Base-by-base conservation (phyloP, 1,284 basidiomycete genomes). In the Bondarzewia mesenterica region DNA sequence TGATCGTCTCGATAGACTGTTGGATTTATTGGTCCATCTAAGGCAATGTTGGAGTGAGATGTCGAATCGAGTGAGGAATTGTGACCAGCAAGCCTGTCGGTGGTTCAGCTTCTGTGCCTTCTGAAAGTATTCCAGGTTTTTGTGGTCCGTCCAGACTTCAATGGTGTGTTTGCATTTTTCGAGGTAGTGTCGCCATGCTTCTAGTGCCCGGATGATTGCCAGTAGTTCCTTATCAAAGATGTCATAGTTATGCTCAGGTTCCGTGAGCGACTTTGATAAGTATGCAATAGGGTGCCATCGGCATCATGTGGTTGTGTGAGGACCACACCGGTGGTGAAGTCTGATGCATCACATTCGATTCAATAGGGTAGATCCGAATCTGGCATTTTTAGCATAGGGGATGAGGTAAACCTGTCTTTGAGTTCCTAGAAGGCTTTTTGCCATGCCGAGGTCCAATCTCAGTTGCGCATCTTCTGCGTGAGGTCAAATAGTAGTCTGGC, bases 161-260 rank as follows among this genome's bases (percentile, higher is more conserved):
- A 63, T 40, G 0, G 49, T 45, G 0, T 50, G 12, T 1, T 18
- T 16, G 5, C 47, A 23, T 2, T 58, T 58, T 29, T 50, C 29
- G 2, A 50, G 39, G 43, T 61, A 63, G 21, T 60, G 57, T 7
- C 59, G 40, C 65, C 62, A 68, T 2, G 14, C 43, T 44, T 44
- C 12, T 2, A 44, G 18, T n/a, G 26, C 25, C 10, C 4, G 1
- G 29, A 65, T 54, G 21, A 67, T 62, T 0, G 65, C 61, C 1
- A 66, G 12, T 42, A 71, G 38, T 49, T 71, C 66, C 50, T 69
- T 66, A 51, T 71, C 61, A 49, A 64, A 57, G 29, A 62, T 60
- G 6, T 52, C 49, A 52, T 65, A 70, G 50, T 69, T 70, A 3
- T 2, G 12, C 18, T 44, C 43, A 8, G 27, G 16, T 1, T 27